Percentiles rank a stretch among this genome's conserved stretches.
These are phyloP conservation scores for Paraglomus brasilianum DNA, from an alignment of 192 early-diverging fungal genomes.

Conservation along the genomic window DNA sequence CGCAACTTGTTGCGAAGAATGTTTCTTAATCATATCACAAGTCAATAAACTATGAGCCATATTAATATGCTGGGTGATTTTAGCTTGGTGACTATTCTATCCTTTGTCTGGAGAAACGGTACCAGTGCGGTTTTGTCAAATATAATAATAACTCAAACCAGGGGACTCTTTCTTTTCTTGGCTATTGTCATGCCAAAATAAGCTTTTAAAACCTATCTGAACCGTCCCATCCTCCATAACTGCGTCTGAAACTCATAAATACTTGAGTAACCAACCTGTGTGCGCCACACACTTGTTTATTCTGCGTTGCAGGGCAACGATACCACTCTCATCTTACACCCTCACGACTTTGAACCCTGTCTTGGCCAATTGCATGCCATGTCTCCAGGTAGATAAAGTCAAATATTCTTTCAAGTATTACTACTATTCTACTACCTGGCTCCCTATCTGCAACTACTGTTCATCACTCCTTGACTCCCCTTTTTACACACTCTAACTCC, in stretches of 20 bases:
- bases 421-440: neutral
- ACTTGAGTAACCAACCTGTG: too few species aligned
- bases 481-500: neutral
- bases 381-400: conserved; percentile 22
- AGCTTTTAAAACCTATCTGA: too few species aligned
- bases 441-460: neutral
- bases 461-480: neutral
- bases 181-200: too few species aligned
- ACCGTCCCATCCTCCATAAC: too few species aligned
- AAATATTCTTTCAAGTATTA: too few species aligned
- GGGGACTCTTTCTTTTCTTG: too few species aligned
- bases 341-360: conserved; percentile 23
- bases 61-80: conserved; percentile 1
- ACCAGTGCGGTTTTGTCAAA: neutral
- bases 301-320: too few species aligned
- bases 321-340: too few species aligned
- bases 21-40: too few species aligned
- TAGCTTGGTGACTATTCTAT: neutral
- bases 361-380: conserved; percentile 22
- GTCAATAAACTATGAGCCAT: neutral
- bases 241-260: too few species aligned
- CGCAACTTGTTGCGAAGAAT: too few species aligned
- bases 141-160: neutral
- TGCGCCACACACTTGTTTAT: too few species aligned
- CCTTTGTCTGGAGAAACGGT: neutral